These are phyloP conservation scores for Tetradesmus lagerheimii DNA, from an alignment of 139 green algal genomes.

Conservation along the genomic window DNA sequence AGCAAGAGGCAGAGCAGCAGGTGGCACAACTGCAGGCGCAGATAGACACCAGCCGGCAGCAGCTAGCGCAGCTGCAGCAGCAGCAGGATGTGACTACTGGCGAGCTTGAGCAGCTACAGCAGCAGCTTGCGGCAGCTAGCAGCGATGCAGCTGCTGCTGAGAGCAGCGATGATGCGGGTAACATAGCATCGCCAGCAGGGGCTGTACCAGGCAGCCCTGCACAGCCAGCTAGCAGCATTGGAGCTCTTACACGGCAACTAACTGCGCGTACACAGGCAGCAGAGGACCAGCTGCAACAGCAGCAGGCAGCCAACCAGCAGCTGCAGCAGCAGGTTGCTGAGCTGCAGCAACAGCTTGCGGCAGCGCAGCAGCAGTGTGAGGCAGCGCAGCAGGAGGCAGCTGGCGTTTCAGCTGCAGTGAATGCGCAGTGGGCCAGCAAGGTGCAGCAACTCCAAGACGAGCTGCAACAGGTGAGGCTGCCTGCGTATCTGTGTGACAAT, in stretches of 20 bases:
- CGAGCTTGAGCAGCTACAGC: conserved; percentile 13
- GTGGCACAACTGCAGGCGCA: background rate
- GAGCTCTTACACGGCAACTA: background rate
- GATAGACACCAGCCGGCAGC: background rate
- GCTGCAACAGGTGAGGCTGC: background rate
- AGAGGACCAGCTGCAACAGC: conserved; percentile 4
- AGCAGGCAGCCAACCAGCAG: background rate
- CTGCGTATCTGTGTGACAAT: background rate
- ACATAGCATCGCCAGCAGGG: background rate
- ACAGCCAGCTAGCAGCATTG: background rate
- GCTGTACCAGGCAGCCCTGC: background rate
- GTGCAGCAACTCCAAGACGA: background rate
- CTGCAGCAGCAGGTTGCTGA: conserved; percentile 4
- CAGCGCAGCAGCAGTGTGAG: background rate
- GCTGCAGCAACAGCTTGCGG: background rate
- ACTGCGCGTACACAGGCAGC: background rate
- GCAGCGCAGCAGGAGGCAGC: background rate
- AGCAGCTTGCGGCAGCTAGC: background rate
- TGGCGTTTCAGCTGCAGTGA: background rate
- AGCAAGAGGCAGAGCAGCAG: background rate
- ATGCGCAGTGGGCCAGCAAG: background rate
- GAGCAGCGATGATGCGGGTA: background rate
- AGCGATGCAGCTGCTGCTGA: background rate
- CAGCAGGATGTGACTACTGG: background rate
- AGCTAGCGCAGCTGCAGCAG: background rate